These are phyloP conservation scores for Colletotrichum falcatum DNA, from an alignment of 2,329 filamentous ascomycete species.

Conservation along the genomic window DNA sequence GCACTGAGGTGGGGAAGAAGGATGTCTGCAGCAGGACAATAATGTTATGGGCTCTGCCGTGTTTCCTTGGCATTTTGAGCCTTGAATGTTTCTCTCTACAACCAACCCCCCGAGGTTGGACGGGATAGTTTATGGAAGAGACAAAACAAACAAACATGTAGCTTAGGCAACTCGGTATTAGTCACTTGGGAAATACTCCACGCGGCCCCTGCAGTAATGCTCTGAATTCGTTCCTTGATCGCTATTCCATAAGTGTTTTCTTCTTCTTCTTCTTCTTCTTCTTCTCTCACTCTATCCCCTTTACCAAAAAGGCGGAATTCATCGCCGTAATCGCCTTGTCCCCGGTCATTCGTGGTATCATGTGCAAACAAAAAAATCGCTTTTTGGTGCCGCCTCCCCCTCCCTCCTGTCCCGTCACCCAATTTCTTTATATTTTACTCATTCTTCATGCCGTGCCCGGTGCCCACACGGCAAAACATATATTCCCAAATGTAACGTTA, in stretches of 20 bases:
- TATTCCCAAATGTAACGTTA: conserved; percentile 12
- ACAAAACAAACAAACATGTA: neutral
- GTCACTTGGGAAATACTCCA: neutral
- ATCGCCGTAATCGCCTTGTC: conserved; percentile 1
- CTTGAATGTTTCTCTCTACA: neutral
- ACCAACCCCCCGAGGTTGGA: neutral
- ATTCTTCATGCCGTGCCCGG: conserved; percentile 1
- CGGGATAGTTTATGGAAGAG: neutral
- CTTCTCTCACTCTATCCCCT: neutral
- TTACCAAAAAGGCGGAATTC: neutral
- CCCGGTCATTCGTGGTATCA: conserved; percentile 37
- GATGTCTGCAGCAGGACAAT: neutral
- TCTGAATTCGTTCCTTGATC: conserved; percentile 9
- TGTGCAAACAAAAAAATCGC: conserved; percentile 38
- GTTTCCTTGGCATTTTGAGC: too few species aligned
- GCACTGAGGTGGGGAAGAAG: neutral
- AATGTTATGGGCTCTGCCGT: neutral
- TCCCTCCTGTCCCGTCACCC: neutral
- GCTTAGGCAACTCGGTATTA: neutral
- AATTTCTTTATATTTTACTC: conserved; percentile 1
- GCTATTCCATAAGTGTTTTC: conserved; percentile 12
- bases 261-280: neutral
- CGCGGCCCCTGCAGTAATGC: neutral
- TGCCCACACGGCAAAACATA: neutral
- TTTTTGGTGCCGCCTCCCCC: conserved; percentile 33